Conservation (phyloP, 2,329 filamentous ascomycete species). For the Stachybotrys echinatus region DNA sequence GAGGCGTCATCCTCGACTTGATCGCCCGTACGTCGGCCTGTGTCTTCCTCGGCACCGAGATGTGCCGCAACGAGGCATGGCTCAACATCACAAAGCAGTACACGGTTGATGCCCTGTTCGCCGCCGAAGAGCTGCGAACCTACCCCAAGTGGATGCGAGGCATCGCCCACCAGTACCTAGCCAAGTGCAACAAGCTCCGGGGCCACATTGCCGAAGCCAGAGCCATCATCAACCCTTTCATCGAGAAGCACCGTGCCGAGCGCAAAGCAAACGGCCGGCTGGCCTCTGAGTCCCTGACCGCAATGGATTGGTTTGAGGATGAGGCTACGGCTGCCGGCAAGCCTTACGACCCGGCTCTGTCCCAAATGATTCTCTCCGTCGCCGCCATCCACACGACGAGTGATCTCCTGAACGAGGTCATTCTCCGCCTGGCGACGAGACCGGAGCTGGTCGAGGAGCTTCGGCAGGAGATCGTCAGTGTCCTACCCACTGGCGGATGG, state of each 20-base stretch:
- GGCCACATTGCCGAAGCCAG: conserved; percentile 3
- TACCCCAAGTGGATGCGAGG: conserved; percentile 39
- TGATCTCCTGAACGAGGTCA: conserved; percentile 10
- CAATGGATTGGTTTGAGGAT: conserved; percentile 50
- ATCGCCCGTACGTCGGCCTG: conserved; percentile 10
- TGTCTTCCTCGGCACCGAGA: conserved; percentile 32
- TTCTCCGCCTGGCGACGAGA: conserved; percentile 31
- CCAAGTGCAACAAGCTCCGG: conserved; percentile 27
- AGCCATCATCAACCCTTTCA: conserved; percentile 26
- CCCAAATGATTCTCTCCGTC: conserved; percentile 25
- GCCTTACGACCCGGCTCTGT: conserved; percentile 6
- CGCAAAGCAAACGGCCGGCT: conserved; percentile 15
- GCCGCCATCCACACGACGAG: conserved; percentile 51
- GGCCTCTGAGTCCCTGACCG: conserved; percentile 16
- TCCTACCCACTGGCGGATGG: conserved; percentile 21
- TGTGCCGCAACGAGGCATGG: conserved; percentile 38
- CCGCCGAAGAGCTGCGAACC: conserved; percentile 23
- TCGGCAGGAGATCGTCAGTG: conserved; percentile 30
- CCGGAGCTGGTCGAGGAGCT: conserved; percentile 28
- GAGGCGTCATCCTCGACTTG: not conserved
- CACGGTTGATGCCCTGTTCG: conserved; percentile 32
- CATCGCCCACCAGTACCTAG: conserved; percentile 38
- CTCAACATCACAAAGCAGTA: conserved; percentile 39
- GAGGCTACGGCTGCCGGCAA: conserved; percentile 27
- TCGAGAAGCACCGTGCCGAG: conserved; percentile 38